Conservation (phyloP, 352 stramenopile genomes). For the Phytophthora ramorum region DNA sequence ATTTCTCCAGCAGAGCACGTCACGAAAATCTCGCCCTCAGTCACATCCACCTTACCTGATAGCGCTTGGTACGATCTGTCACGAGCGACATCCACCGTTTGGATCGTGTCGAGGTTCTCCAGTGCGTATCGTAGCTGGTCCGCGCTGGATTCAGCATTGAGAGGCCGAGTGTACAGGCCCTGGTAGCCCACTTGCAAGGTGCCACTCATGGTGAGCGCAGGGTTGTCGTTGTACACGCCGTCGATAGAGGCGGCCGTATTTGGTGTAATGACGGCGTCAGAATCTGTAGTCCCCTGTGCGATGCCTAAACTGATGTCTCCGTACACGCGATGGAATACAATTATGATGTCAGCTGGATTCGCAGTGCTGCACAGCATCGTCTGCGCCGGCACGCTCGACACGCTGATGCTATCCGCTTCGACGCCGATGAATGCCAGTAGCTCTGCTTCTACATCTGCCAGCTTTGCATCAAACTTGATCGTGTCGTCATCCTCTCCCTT, state of each 20-base stretch:
- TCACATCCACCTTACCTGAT: conserved; percentile 58
- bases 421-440: conserved; percentile 59
- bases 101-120: conserved; percentile 63
- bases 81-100: conserved; percentile 57
- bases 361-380: conserved; percentile 46
- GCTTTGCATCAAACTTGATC: conserved; percentile 25
- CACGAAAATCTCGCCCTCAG: conserved; percentile 64
- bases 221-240: conserved; percentile 61
- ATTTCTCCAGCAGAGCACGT: conserved; percentile 53
- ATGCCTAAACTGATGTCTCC: conserved; percentile 51
- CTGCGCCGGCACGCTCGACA: conserved; percentile 48
- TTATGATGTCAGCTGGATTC: conserved; percentile 42
- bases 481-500: conserved; percentile 26
- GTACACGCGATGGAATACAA: conserved; percentile 74
- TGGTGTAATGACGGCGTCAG: conserved; percentile 5
- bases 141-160: conserved; percentile 77
- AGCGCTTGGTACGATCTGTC: conserved; percentile 57
- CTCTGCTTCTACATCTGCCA: conserved; percentile 43
- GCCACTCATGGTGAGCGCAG: conserved; percentile 66
- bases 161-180: conserved; percentile 56
- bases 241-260: conserved; percentile 53
- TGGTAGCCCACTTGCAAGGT: conserved; percentile 83
- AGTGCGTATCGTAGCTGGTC: conserved; percentile 72
- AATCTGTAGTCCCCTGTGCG: conserved; percentile 20
- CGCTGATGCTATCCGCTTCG: conserved; percentile 65